A percentile compares a stretch with the other conserved stretches of the same genome.
phyloP scores from a whole-genome alignment of 169 alveolate genomes.

The Plasmodium relictum region DNA sequence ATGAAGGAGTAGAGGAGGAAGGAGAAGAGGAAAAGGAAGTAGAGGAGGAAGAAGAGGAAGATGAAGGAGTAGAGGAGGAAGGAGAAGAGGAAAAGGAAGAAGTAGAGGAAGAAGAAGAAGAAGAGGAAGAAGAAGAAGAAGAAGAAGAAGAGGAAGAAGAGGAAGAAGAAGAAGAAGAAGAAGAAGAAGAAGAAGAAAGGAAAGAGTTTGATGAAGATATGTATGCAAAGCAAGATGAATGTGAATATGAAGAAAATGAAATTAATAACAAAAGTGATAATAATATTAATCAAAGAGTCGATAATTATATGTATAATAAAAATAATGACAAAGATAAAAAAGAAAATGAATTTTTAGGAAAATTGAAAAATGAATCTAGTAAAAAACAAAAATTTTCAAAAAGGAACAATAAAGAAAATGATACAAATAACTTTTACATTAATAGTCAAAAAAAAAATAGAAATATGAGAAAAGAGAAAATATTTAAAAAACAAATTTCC shows the following conservation, averaged over 20 bases:
- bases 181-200: slow-evolving; percentile 17
- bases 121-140: slow-evolving; percentile 28
- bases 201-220: slow-evolving; percentile 38
- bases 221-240: slow-evolving; percentile 12
- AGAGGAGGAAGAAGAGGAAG: slow-evolving; percentile 7
- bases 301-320: not conserved
- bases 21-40: slow-evolving; percentile 23
- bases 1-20: slow-evolving; percentile 20
- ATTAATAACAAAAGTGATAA: not conserved
- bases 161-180: slow-evolving; percentile 26
- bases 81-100: slow-evolving; percentile 11
- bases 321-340: not conserved
- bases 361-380: not conserved
- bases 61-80: slow-evolving; percentile 13
- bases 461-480: slow-evolving; percentile 1
- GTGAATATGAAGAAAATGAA: not conserved
- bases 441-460: not conserved
- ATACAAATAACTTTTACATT: no score
- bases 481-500: no score
- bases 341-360: not conserved
- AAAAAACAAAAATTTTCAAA: not conserved
- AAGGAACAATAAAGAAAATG: not conserved
- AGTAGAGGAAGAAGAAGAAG: slow-evolving; percentile 35
- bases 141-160: slow-evolving; percentile 37
- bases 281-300: not conserved